phyloP scores from a whole-genome alignment of 2,329 filamentous ascomycete species.

The Penicillium oxalicum region DNA sequence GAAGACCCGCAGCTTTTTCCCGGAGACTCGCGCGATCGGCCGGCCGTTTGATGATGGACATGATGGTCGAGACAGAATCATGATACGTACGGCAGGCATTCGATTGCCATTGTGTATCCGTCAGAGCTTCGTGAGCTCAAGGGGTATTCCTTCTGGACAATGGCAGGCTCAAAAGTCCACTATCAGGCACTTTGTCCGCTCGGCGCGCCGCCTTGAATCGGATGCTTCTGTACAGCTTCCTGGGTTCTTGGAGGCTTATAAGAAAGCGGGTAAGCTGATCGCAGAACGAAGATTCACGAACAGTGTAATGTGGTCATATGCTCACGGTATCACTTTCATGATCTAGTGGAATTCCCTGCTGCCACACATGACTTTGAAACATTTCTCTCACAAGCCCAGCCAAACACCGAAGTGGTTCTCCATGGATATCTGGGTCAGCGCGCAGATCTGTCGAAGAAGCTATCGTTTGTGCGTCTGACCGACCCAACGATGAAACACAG shows the following conservation, averaged over 20 bases:
- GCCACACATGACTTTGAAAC: slow-evolving; percentile 39
- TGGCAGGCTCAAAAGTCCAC: slow-evolving; percentile 4
- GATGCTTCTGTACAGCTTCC: slow-evolving; percentile 10
- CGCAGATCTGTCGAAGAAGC: slow-evolving; percentile 60
- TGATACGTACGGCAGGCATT: slow-evolving; percentile 21
- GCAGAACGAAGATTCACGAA: background rate
- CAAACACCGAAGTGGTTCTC: slow-evolving; percentile 46
- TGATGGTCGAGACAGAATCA: slow-evolving; percentile 2
- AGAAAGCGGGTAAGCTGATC: slow-evolving; percentile 38
- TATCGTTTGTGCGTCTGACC: slow-evolving; percentile 63
- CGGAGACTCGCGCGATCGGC: background rate
- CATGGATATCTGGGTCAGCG: slow-evolving; percentile 68
- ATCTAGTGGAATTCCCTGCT: slow-evolving; percentile 43
- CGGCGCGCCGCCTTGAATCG: slow-evolving; percentile 19
- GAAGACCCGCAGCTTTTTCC: slow-evolving; percentile 5
- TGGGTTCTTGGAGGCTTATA: slow-evolving; percentile 39
- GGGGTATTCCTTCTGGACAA: background rate
- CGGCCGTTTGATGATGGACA: background rate
- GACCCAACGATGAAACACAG: slow-evolving; percentile 40
- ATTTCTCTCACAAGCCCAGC: slow-evolving; percentile 26
- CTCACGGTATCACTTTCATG: slow-evolving; percentile 8
- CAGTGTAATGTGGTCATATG: background rate
- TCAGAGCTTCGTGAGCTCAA: slow-evolving; percentile 35
- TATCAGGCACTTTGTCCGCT: slow-evolving; percentile 20
- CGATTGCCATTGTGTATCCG: slow-evolving; percentile 24